A percentile compares a stretch with the other conserved stretches of the same genome.
Conservation (phyloP, 108 stramenopile genomes). For the Nannochloropsis oceanica region DNA sequence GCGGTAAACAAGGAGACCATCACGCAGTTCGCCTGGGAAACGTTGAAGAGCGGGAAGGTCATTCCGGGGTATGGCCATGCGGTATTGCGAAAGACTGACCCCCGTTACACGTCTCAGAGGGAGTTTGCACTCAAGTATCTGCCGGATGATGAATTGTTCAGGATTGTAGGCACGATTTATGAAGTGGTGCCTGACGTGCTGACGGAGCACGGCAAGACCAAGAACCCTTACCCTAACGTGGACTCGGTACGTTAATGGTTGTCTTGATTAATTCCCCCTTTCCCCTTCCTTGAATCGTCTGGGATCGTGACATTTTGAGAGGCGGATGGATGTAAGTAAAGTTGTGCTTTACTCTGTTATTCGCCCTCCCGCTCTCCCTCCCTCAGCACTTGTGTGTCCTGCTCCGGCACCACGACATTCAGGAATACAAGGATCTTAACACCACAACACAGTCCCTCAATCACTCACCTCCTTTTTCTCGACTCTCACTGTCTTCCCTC, state of each 20-base stretch:
- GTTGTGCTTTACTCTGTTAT: too few relatives aligned
- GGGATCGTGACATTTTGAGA: too few relatives aligned
- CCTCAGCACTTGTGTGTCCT: too few relatives aligned
- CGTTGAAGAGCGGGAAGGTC: conserved; percentile 91
- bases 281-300: too few relatives aligned
- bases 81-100: conserved; percentile 96
- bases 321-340: too few relatives aligned
- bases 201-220: conserved; percentile 96
- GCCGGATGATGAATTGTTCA: conserved; percentile 93
- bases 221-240: conserved; percentile 99
- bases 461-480: too few relatives aligned
- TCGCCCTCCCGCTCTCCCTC: too few relatives aligned
- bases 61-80: conserved; percentile 99
- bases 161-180: conserved; percentile 97
- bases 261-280: too few relatives aligned
- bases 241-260: conserved; percentile 39
- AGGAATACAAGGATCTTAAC: too few relatives aligned
- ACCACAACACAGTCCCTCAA: too few relatives aligned
- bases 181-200: conserved; percentile 90
- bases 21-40: conserved; percentile 97
- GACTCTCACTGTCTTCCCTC: too few relatives aligned
- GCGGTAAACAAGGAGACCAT: conserved; percentile 88
- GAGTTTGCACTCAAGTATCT: conserved; percentile 98
- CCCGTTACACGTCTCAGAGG: conserved; percentile 95
- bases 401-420: too few relatives aligned